Evolutionary conservation across 805 yeast genomes (phyloP), one percentile per base, ranked within the genome.

Genomic region (Metschnikowia santaceciliae): DNA sequence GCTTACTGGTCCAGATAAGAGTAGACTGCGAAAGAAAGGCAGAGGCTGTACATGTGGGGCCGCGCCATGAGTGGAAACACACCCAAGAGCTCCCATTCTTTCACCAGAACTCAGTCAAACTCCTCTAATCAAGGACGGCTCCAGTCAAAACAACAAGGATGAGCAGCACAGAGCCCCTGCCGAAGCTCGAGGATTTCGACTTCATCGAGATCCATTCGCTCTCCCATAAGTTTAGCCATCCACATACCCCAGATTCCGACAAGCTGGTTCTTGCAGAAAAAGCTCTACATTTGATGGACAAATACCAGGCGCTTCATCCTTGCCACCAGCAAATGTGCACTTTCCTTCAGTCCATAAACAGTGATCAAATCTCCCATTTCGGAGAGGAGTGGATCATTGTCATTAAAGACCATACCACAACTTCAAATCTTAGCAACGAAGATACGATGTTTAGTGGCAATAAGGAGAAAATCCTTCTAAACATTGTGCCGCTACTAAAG

Each of bases 201-300:
- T 58, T 49, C 33, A 41, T 56, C 6, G 34, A 36, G 19, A 45
- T 58, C 10, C 61, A 58, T 37, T 30, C 40, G 11, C 48, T 58
- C 4, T 55, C 48, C 6, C 57, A 56, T 39, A 42, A 34, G 32
- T 51, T 51, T 35, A 36, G 20, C 23, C 49, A 43, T 20, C 38
- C 43, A 1, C n/a, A 51, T 13, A 39, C 22, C 15, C 48, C 48
- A 32, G 26, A 22, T 6, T 23, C 19, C 7, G 36, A 23, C 10
- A 53, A 50, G 15, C 26, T 17, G 19, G 23, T 20, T 10, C 20
- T 46, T 6, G 57, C 60, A 10, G 30, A 43, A 2, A 37, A 44
- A 4, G 55, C 58, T 5, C 47, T 67, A 11, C 42, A 36, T 4
- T 39, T 68, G 14, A 67, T 69, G 69, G 60, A 65, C 19, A 50